Evolutionary conservation across 2,329 filamentous ascomycete species (phyloP).

Genomic region (Cadophora gregata): DNA sequence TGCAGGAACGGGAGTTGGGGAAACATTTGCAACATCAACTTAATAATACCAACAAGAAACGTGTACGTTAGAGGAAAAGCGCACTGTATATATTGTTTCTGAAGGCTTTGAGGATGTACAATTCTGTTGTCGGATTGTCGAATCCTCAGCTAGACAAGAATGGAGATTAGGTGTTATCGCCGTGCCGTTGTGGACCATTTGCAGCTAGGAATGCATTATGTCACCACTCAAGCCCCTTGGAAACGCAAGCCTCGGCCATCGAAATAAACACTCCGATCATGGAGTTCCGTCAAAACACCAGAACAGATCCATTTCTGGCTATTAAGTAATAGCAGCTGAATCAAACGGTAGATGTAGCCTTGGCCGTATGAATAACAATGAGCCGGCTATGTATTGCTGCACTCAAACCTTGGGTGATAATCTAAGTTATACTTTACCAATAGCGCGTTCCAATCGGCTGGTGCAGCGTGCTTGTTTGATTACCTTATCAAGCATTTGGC

Average conservation of each 20-base stretch:
- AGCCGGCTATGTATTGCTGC: background rate
- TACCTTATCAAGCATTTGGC: constrained; percentile 20
- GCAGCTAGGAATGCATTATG: constrained; percentile 15
- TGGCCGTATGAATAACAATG: background rate
- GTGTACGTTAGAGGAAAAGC: constrained; percentile 24
- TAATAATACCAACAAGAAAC: background rate
- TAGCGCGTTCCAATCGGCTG: constrained; percentile 6
- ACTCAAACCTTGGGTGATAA: background rate
- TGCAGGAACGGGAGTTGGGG: constrained; percentile 33
- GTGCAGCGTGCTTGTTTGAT: background rate
- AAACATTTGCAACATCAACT: constrained; percentile 21
- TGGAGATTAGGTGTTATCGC: constrained; percentile 2
- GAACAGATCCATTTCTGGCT: background rate
- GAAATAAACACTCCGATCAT: background rate
- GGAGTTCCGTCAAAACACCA: background rate
- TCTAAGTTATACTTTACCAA: background rate
- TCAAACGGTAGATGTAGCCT: background rate
- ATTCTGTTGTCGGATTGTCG: background rate
- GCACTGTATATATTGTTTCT: constrained; percentile 19
- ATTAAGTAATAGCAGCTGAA: background rate
- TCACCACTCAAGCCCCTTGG: constrained; percentile 18
- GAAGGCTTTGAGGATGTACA: background rate
- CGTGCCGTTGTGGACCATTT: background rate
- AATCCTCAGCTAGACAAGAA: background rate
- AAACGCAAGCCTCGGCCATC: constrained; percentile 3